A percentile compares a stretch with the other conserved stretches of the same genome.
phyloP scores from a whole-genome alignment of 441 rosid species.

The Isatis lusitanica region DNA sequence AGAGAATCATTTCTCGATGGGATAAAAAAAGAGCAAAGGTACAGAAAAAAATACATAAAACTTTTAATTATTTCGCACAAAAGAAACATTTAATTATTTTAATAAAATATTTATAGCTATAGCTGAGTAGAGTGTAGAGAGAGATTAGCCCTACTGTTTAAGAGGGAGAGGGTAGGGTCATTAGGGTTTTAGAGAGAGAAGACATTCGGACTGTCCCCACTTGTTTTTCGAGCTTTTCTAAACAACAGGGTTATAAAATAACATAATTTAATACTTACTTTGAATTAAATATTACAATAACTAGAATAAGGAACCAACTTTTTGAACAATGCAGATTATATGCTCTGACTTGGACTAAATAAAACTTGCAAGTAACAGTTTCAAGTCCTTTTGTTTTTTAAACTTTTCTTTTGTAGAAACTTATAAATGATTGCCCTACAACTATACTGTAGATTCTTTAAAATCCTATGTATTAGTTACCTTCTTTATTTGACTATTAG shows the following conservation, averaged over 20 bases:
- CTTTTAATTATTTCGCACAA: not conserved
- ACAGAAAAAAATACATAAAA: not conserved
- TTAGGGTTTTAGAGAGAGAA: conserved; percentile 37
- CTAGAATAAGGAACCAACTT: conserved; percentile 20
- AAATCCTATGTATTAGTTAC: conserved; percentile 8
- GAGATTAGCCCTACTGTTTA: conserved; percentile 33
- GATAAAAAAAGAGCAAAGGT: conserved; percentile 17
- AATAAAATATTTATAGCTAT: not conserved
- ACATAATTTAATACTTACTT: not conserved
- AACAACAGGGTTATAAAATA: conserved; percentile 12
- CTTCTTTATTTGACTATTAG: conserved; percentile 14
- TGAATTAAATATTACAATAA: not conserved
- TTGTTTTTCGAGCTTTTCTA: conserved; percentile 41
- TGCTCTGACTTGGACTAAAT: conserved; percentile 47
- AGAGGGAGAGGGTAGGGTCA: conserved; percentile 38
- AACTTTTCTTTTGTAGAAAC: conserved; percentile 3
- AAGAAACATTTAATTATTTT: not conserved
- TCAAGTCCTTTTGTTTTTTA: conserved; percentile 23
- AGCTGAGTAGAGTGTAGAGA: conserved; percentile 16
- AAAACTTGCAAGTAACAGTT: conserved; percentile 45
- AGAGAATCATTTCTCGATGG: conserved; percentile 29
- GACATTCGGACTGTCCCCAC: conserved; percentile 76
- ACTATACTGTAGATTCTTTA: conserved; percentile 20
- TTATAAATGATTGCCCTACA: conserved; percentile 34
- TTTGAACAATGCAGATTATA: conserved; percentile 44